Conservation (phyloP, 306 rosid species). For the Ormosia emarginata region DNA sequence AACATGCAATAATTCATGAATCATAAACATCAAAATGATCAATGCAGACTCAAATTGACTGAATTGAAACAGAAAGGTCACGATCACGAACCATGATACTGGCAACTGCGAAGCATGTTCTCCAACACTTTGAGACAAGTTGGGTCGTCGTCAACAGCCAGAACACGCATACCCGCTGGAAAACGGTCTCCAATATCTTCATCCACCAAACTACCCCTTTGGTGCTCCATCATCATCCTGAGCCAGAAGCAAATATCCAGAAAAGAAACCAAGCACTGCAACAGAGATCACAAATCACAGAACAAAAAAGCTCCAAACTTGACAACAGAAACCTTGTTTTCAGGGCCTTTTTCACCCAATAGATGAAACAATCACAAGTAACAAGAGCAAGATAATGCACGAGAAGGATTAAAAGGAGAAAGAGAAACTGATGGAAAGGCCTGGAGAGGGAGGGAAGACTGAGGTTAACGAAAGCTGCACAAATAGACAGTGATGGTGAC, state of each 20-base stretch:
- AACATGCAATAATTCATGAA: background rate
- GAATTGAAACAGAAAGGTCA: background rate
- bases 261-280: constrained; percentile 7
- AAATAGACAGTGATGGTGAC: constrained; percentile 50
- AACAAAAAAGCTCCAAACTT: constrained; percentile 27
- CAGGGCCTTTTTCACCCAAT: background rate
- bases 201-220: constrained; percentile 16
- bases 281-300: constrained; percentile 5
- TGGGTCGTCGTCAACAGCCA: constrained; percentile 80
- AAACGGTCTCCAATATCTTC: constrained; percentile 40
- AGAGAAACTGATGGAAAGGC: background rate
- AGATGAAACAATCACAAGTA: background rate
- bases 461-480: constrained; percentile 31
- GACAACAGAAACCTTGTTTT: constrained; percentile 12
- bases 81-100: constrained; percentile 60
- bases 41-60: background rate
- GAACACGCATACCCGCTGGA: constrained; percentile 87
- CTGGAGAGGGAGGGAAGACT: constrained; percentile 1
- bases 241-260: constrained; percentile 16
- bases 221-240: constrained; percentile 46
- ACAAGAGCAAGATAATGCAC: background rate
- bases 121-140: constrained; percentile 67
- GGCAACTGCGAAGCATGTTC: constrained; percentile 69
- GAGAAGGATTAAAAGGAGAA: constrained; percentile 11
- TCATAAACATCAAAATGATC: background rate